Conservation (phyloP, 495 filamentous ascomycete genomes). For the Talaromyces proteolyticus region DNA sequence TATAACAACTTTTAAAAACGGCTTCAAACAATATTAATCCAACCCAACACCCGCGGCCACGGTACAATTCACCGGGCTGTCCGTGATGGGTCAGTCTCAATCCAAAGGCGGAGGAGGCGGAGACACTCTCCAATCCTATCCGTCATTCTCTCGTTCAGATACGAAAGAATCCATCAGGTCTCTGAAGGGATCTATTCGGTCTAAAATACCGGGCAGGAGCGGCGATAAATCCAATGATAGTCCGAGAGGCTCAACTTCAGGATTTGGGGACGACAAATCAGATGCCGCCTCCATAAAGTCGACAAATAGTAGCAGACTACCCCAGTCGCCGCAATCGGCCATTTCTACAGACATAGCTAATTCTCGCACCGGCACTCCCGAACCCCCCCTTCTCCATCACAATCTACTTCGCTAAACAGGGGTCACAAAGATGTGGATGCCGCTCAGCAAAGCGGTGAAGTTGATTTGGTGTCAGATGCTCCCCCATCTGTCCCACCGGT, state of each 20-base stretch:
- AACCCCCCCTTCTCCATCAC: constrained; percentile 88
- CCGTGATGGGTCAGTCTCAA: constrained; percentile 82
- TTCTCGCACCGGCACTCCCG: constrained; percentile 43
- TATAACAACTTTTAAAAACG: neutral
- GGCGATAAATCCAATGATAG: constrained; percentile 61
- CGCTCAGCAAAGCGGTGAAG: constrained; percentile 81
- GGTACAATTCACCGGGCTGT: constrained; percentile 6
- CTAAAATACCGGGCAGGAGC: constrained; percentile 67
- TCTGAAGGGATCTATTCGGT: constrained; percentile 63
- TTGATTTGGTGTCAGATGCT: constrained; percentile 92
- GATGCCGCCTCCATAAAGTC: constrained; percentile 72
- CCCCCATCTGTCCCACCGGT: constrained; percentile 53
- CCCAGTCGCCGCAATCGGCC: constrained; percentile 27
- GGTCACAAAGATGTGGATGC: constrained; percentile 74
- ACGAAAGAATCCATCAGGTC: constrained; percentile 93
- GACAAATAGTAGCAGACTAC: constrained; percentile 45
- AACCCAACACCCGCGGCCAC: neutral
- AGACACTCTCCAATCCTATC: constrained; percentile 68
- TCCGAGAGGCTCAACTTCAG: constrained; percentile 65
- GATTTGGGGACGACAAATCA: constrained; percentile 59
- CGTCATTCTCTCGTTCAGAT: constrained; percentile 89
- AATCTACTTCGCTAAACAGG: constrained; percentile 68
- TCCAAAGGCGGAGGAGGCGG: constrained; percentile 66
- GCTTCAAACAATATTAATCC: no score
- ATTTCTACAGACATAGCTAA: constrained; percentile 18